Evolutionary conservation across 2,329 filamentous ascomycete species (phyloP).

Genomic region (Alternaria infectoria): DNA sequence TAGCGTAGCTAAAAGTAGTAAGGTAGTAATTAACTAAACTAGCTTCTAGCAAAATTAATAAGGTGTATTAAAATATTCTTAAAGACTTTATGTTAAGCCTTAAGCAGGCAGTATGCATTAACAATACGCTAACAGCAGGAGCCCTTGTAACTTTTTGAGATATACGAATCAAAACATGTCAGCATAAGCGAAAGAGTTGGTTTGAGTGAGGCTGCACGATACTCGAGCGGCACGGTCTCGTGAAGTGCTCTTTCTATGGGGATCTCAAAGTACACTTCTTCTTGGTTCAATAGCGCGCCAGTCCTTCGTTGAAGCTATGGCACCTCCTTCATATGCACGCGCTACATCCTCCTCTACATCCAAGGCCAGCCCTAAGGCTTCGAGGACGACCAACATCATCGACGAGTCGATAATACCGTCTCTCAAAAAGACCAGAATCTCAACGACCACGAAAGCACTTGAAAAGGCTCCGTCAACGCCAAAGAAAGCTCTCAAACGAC

Average conservation of each 20-base stretch:
- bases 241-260: neutral
- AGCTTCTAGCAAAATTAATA: too few species aligned
- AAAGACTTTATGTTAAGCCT: neutral
- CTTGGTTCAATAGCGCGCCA: neutral
- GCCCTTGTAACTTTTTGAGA: neutral
- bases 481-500: conserved; percentile 8
- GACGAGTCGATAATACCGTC: neutral
- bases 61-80: too few species aligned
- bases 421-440: neutral
- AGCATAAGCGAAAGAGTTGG: neutral
- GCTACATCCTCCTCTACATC: conserved; percentile 23
- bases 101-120: neutral
- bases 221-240: neutral
- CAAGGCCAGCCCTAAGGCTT: conserved; percentile 3
- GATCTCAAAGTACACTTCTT: neutral
- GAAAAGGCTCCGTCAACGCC: neutral
- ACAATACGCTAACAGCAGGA: neutral
- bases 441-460: neutral
- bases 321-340: conserved; percentile 26
- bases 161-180: neutral
- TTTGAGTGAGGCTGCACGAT: neutral
- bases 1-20: too few species aligned
- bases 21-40: too few species aligned
- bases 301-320: conserved; percentile 8
- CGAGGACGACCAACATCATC: neutral